Evolutionary conservation across 1,139 yeast genomes (phyloP).

Genomic region (Zygoascus sp.): DNA sequence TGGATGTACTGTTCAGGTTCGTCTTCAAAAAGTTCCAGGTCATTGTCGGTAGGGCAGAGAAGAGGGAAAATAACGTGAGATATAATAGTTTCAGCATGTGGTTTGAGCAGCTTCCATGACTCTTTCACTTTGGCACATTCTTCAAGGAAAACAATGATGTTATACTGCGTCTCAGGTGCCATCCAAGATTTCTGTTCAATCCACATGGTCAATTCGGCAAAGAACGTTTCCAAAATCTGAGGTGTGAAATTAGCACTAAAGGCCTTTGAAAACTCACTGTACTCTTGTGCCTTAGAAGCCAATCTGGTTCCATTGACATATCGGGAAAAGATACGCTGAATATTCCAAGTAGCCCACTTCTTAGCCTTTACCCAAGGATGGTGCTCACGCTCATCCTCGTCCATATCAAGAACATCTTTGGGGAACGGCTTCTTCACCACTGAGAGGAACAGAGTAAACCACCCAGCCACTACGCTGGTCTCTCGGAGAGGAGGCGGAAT

Average conservation of each 20-base stretch:
- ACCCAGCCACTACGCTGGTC: constrained; percentile 52
- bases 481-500: constrained; percentile 64
- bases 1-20: constrained; percentile 93
- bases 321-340: constrained; percentile 68
- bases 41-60: constrained; percentile 64
- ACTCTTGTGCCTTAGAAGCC: constrained; percentile 33
- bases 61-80: constrained; percentile 76
- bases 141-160: constrained; percentile 65
- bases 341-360: constrained; percentile 86
- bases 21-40: constrained; percentile 70
- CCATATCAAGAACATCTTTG: constrained; percentile 41
- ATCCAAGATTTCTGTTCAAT: constrained; percentile 64
- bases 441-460: constrained; percentile 76
- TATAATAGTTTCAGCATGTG: constrained; percentile 61
- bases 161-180: constrained; percentile 59
- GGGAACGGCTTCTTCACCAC: constrained; percentile 64
- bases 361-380: constrained; percentile 71
- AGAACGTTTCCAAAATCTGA: constrained; percentile 58
- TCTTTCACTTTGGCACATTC: constrained; percentile 62
- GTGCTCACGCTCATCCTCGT: constrained; percentile 44
- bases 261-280: constrained; percentile 33
- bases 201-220: constrained; percentile 71
- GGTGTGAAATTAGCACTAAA: constrained; percentile 57
- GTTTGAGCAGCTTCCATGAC: constrained; percentile 68
- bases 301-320: constrained; percentile 49